A percentile compares a stretch with the other conserved stretches of the same genome.
Conservation (phyloP, 106 monocot genomes). For the Dendrobium officinale region DNA sequence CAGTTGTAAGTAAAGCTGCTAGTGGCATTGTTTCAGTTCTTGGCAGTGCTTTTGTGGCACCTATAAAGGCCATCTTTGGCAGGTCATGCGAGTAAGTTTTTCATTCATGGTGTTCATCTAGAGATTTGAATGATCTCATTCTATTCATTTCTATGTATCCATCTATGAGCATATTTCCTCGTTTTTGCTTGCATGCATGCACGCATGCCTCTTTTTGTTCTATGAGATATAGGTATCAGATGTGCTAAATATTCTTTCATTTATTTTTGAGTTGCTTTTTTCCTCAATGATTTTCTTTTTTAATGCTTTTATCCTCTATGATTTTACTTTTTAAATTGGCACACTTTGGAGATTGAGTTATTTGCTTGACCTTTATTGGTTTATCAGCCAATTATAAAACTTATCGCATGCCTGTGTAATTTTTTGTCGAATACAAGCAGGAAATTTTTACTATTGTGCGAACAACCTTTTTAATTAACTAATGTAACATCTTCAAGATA, state of each 20-base stretch:
- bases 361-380: not conserved
- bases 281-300: too few relatives aligned
- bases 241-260: too few relatives aligned
- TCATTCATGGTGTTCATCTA: not conserved
- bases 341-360: not conserved
- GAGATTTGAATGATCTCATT: not conserved
- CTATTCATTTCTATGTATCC: not conserved
- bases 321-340: too few relatives aligned
- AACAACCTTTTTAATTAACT: not conserved
- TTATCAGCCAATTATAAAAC: not conserved
- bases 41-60: conserved; percentile 44
- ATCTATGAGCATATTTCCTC: not conserved
- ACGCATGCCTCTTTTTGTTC: not conserved
- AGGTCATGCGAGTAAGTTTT: conserved; percentile 53
- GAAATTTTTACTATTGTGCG: not conserved
- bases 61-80: conserved; percentile 51
- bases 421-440: not conserved
- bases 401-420: not conserved
- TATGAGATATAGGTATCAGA: too few relatives aligned
- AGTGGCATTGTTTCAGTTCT: conserved; percentile 32
- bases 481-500: not conserved
- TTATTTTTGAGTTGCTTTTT: too few relatives aligned
- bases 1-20: conserved; percentile 39
- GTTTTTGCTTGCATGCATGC: not conserved
- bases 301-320: too few relatives aligned